Conservation (phyloP, 225 moss, liverwort and hornwort species). For the Asterella californica region DNA sequence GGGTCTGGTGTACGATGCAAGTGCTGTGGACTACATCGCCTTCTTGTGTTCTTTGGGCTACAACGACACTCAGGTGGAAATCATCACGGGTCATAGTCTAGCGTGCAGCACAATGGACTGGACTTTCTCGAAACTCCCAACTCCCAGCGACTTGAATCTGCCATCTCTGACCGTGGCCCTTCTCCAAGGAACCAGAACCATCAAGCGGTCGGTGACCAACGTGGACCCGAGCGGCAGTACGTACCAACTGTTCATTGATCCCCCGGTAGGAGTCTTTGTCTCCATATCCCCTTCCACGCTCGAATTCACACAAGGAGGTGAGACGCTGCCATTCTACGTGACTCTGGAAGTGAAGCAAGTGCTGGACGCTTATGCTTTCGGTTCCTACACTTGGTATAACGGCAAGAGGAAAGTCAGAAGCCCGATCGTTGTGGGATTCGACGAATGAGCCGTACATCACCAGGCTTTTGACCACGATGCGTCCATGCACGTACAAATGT, state of each 20-base stretch:
- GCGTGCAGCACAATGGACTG: background rate
- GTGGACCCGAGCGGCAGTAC: background rate
- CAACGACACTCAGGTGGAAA: background rate
- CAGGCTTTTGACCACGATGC: too few species aligned
- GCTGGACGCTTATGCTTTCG: background rate
- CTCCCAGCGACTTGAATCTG: constrained; percentile 6
- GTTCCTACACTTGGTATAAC: background rate
- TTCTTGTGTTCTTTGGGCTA: background rate
- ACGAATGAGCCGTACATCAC: background rate
- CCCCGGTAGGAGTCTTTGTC: background rate
- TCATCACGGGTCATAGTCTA: background rate
- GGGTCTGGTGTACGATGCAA: background rate
- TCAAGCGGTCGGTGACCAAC: background rate
- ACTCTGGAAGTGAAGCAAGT: background rate
- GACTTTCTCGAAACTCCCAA: background rate
- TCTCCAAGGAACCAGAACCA: background rate
- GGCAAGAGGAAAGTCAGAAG: constrained; percentile 3
- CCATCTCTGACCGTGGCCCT: background rate
- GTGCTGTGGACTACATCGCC: background rate
- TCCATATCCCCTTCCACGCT: background rate
- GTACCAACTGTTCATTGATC: background rate
- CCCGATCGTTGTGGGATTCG: constrained; percentile 5
- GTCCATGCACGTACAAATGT: too few species aligned
- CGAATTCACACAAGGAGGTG: background rate
- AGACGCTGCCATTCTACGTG: background rate